These are phyloP conservation scores for Sophora flavescens DNA, from an alignment of 306 rosid species.

Conservation along the genomic window DNA sequence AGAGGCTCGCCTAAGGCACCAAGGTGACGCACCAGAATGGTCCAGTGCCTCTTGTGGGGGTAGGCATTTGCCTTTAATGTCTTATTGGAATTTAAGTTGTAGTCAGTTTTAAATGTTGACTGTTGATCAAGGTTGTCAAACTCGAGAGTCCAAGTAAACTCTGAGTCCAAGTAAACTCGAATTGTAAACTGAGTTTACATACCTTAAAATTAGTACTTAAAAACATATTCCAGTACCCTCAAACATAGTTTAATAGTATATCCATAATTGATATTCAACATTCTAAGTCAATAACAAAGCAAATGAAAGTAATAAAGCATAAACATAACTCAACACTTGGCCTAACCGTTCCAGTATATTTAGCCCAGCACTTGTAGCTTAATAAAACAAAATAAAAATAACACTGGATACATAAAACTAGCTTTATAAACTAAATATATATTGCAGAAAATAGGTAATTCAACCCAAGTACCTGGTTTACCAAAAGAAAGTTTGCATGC, in stretches of 20 bases:
- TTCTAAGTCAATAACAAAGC: too few relatives aligned
- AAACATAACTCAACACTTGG: too few relatives aligned
- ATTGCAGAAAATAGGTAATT: not conserved
- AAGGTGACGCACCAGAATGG: not conserved
- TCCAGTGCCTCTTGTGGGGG: constrained; percentile 6
- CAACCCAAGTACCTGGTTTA: not conserved
- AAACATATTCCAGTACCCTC: not conserved
- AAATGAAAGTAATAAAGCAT: too few relatives aligned
- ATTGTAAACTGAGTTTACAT: not conserved
- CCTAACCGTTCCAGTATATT: too few relatives aligned
- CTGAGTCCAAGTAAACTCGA: not conserved
- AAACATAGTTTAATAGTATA: too few relatives aligned
- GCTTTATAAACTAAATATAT: not conserved
- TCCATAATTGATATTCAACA: too few relatives aligned
- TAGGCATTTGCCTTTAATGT: not conserved
- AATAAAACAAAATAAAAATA: too few relatives aligned
- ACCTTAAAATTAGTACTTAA: not conserved
- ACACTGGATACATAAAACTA: not conserved
- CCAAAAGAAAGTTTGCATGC: not conserved
- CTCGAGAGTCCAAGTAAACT: not conserved
- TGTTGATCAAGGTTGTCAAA: not conserved
- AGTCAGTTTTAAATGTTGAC: not conserved
- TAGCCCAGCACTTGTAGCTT: not conserved
- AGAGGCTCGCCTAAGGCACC: constrained; percentile 5
- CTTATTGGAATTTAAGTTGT: not conserved